phyloP scores from a whole-genome alignment of 495 filamentous ascomycete genomes.

The Acidomyces sp. region DNA sequence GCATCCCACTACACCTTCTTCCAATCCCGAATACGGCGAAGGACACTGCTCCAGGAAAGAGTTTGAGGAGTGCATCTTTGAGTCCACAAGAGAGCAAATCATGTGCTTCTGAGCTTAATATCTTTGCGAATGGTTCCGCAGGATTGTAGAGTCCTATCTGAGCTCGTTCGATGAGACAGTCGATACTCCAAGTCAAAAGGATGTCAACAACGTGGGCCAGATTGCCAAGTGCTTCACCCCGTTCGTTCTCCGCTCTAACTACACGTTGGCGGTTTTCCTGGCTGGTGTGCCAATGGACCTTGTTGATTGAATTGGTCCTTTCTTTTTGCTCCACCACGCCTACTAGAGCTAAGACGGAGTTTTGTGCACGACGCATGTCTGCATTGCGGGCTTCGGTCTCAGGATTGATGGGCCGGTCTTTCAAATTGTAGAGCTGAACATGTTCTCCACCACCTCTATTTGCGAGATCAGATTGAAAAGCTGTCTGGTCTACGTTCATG shows the following conservation, averaged over 20 bases:
- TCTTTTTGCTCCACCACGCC: constrained; percentile 24
- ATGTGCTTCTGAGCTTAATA: background rate
- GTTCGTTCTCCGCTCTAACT: constrained; percentile 11
- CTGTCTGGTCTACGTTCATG: background rate
- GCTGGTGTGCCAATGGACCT: constrained; percentile 3
- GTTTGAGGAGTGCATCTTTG: background rate
- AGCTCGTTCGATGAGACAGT: background rate
- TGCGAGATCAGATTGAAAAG: background rate
- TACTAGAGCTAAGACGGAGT: constrained; percentile 25
- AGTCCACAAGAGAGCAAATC: background rate
- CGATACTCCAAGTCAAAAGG: background rate
- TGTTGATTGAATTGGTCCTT: background rate
- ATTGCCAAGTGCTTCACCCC: background rate
- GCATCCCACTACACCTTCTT: background rate
- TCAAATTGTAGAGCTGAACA: constrained; percentile 25
- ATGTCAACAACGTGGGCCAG: background rate
- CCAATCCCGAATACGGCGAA: background rate
- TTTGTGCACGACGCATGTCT: constrained; percentile 24
- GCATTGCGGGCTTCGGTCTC: constrained; percentile 19
- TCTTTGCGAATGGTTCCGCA: background rate
- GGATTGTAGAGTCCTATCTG: constrained; percentile 4
- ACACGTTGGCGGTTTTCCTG: constrained; percentile 7
- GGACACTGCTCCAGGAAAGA: background rate
- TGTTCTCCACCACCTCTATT: background rate
- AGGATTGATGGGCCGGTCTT: constrained; percentile 28